Conservation (phyloP, 768 basidiomycete genomes). For the Paxillus involutus region DNA sequence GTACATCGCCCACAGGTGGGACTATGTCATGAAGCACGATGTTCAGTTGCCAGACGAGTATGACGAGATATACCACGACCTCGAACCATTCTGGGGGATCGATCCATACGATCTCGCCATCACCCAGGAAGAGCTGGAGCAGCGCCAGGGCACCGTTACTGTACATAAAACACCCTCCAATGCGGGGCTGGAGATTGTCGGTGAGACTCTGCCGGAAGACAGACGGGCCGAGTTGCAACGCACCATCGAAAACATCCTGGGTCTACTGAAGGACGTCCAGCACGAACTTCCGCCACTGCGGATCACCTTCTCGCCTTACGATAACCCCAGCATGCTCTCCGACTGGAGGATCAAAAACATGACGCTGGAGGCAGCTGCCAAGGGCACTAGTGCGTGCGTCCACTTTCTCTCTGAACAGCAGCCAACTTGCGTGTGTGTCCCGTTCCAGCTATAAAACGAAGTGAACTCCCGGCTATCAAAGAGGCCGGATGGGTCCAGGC, state of each 20-base stretch:
- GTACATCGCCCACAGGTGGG: constrained; percentile 34
- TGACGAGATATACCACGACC: constrained; percentile 41
- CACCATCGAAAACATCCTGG: constrained; percentile 14
- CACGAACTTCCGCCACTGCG: constrained; percentile 32
- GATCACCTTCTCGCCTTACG: constrained; percentile 29
- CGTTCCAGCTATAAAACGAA: constrained; percentile 24
- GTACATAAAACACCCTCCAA: constrained; percentile 18
- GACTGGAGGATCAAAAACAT: constrained; percentile 22
- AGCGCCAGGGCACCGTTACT: constrained; percentile 10
- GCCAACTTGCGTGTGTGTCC: background rate
- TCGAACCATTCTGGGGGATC: constrained; percentile 39
- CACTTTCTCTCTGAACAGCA: background rate
- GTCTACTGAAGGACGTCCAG: constrained; percentile 27
- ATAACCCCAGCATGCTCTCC: constrained; percentile 28
- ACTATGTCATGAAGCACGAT: constrained; percentile 37
- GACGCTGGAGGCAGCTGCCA: constrained; percentile 26
- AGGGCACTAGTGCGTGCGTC: constrained; percentile 23
- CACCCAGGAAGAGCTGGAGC: constrained; percentile 23
- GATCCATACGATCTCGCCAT: constrained; percentile 25
- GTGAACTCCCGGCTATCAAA: constrained; percentile 34
- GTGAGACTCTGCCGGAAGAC: constrained; percentile 8
- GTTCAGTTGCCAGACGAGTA: constrained; percentile 47
- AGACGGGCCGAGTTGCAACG: background rate
- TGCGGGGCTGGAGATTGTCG: constrained; percentile 14
- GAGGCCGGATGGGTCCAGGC: constrained; percentile 22